Conservation (phyloP, 2,329 filamentous ascomycete species). For the Verticillium albo-atrum region DNA sequence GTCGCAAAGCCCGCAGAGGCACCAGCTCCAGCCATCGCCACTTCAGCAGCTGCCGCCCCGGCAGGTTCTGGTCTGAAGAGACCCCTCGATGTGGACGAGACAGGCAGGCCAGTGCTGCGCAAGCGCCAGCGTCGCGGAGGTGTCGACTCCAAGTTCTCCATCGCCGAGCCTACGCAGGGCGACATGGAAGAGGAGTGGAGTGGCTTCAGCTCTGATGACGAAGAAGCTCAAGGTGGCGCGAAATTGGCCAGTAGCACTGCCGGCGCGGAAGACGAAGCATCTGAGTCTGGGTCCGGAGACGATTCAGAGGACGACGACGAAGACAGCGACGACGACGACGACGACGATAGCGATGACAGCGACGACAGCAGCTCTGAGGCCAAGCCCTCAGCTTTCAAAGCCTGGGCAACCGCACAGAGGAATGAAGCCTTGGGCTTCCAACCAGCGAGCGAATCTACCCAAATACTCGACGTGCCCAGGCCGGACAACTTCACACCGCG, state of each 20-base stretch:
- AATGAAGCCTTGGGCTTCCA: slow-evolving; percentile 74
- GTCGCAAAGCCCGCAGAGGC: not conserved
- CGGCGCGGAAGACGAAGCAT: slow-evolving; percentile 11
- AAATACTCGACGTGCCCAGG: slow-evolving; percentile 47
- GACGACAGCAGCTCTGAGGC: slow-evolving; percentile 27
- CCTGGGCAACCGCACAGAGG: slow-evolving; percentile 83
- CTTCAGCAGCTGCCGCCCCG: slow-evolving; percentile 2
- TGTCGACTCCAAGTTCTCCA: slow-evolving; percentile 49
- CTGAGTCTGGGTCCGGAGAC: slow-evolving; percentile 20
- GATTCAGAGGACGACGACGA: slow-evolving; percentile 23
- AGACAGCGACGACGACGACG: slow-evolving; percentile 22
- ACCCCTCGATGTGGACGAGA: slow-evolving; percentile 74
- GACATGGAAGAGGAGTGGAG: slow-evolving; percentile 17
- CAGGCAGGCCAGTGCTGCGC: slow-evolving; percentile 75
- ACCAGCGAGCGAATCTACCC: slow-evolving; percentile 37
- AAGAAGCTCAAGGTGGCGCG: slow-evolving; percentile 1
- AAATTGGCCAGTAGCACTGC: slow-evolving; percentile 1
- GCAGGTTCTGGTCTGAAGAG: slow-evolving; percentile 81
- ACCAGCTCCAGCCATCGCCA: not conserved
- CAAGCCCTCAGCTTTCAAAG: slow-evolving; percentile 72
- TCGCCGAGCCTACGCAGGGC: slow-evolving; percentile 32
- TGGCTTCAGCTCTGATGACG: slow-evolving; percentile 17
- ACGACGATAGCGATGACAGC: slow-evolving; percentile 24
- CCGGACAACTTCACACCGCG: slow-evolving; percentile 62
- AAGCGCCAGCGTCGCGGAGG: slow-evolving; percentile 72